These are phyloP conservation scores for Bromus sterilis DNA, from an alignment of 176 grass and related monocot species.

Conservation along the genomic window DNA sequence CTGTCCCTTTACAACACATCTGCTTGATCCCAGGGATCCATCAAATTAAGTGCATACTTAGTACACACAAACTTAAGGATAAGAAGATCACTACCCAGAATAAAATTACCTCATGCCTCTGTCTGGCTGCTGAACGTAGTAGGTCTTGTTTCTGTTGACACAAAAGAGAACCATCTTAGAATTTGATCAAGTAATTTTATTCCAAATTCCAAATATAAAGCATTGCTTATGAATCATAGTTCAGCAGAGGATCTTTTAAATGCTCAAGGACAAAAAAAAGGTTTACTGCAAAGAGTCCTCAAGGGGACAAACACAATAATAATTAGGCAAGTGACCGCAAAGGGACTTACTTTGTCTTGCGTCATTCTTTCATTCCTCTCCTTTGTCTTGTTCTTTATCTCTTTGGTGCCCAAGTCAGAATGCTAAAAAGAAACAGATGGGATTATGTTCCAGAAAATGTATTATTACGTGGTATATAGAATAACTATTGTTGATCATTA, in stretches of 20 bases:
- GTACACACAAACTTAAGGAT: neutral
- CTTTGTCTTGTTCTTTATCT: slow-evolving; percentile 47
- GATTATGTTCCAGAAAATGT: neutral
- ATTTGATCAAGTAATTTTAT: neutral
- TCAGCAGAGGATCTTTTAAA: neutral
- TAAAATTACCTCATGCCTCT: slow-evolving; percentile 62
- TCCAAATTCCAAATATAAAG: no score
- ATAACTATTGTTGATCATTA: neutral
- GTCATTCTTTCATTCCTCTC: slow-evolving; percentile 44
- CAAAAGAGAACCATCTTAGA: slow-evolving; percentile 12
- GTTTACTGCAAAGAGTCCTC: no score
- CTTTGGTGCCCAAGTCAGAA: slow-evolving; percentile 16
- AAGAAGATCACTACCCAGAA: neutral
- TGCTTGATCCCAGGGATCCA: neutral
- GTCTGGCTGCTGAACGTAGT: slow-evolving; percentile 43
- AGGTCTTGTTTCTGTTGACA: slow-evolving; percentile 64
- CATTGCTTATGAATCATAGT: neutral
- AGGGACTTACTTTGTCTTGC: slow-evolving; percentile 36
- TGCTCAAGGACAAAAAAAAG: neutral
- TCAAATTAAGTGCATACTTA: neutral
- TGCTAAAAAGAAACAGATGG: slow-evolving; percentile 16
- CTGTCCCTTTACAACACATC: neutral
- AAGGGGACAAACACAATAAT: neutral
- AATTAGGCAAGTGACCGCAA: neutral
- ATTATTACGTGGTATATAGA: neutral